Conservation (phyloP, 495 filamentous ascomycete genomes). For the Aspergillus homomorphus region DNA sequence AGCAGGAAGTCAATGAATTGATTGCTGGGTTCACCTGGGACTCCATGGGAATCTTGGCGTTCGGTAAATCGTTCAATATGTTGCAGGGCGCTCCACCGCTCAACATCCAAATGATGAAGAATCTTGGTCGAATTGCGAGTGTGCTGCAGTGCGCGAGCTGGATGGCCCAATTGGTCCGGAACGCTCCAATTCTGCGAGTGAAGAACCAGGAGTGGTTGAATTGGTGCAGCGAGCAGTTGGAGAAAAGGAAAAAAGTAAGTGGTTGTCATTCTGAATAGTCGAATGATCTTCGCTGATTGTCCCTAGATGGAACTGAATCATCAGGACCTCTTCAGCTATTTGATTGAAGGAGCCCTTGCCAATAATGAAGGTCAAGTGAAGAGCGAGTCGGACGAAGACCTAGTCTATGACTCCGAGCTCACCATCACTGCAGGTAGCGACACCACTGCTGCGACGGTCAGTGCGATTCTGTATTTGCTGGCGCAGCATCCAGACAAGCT, state of each 20-base stretch:
- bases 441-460: constrained; percentile 10
- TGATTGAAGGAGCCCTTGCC: constrained; percentile 5
- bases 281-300: background rate
- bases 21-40: constrained; percentile 12
- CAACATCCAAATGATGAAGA: background rate
- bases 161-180: constrained; percentile 5
- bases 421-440: constrained; percentile 12
- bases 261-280: background rate
- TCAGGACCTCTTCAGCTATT: constrained; percentile 15
- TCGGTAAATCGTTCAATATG: constrained; percentile 13
- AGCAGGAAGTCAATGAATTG: constrained; percentile 6
- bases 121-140: background rate
- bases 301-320: constrained; percentile 1
- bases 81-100: constrained; percentile 5
- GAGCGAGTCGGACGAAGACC: constrained; percentile 5
- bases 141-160: constrained; percentile 5
- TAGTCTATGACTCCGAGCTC: constrained; percentile 13
- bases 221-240: constrained; percentile 9
- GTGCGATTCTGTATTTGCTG: constrained; percentile 11
- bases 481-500: constrained; percentile 11
- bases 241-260: constrained; percentile 9
- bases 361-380: background rate
- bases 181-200: background rate
- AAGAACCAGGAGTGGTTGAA: constrained; percentile 1
- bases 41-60: constrained; percentile 13